phyloP scores from a whole-genome alignment of 192 early-diverging fungal species.

The Linnemannia elongata region DNA sequence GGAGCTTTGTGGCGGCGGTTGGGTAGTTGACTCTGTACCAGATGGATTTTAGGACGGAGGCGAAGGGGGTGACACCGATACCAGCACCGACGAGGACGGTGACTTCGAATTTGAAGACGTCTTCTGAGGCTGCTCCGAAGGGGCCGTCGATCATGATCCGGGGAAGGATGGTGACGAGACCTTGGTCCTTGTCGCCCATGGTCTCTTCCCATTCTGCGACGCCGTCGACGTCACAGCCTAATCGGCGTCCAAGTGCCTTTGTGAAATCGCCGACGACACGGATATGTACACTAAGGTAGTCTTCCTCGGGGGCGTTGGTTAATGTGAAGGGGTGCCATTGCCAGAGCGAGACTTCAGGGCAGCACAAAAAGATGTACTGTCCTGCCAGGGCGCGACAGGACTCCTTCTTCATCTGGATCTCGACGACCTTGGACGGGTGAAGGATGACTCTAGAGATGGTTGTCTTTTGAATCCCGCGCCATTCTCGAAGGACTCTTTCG shows the following conservation, averaged over 20 bases:
- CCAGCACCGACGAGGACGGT: conserved; percentile 80
- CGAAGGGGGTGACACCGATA: conserved; percentile 87
- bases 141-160: conserved; percentile 77
- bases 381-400: conserved; percentile 65
- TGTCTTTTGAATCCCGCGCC: conserved; percentile 67
- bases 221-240: conserved; percentile 71
- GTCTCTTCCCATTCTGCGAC: conserved; percentile 37
- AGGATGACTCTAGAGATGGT: conserved; percentile 77
- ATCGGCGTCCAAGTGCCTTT: conserved; percentile 62
- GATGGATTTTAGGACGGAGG: conserved; percentile 78
- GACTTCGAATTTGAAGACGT: conserved; percentile 80
- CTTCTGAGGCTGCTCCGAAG: conserved; percentile 77
- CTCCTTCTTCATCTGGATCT: conserved; percentile 75
- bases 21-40: conserved; percentile 74
- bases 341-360: conserved; percentile 76
- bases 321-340: conserved; percentile 89
- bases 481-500: conserved; percentile 72
- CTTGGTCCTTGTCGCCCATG: conserved; percentile 33
- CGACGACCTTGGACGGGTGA: conserved; percentile 79
- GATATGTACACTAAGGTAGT: conserved; percentile 80
- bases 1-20: conserved; percentile 62
- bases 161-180: conserved; percentile 58
- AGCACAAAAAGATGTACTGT: conserved; percentile 81
- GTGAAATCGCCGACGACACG: conserved; percentile 83
- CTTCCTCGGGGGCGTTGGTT: conserved; percentile 82